phyloP scores from a whole-genome alignment of 257 asterid genomes.

The Penstemon eatonii region DNA sequence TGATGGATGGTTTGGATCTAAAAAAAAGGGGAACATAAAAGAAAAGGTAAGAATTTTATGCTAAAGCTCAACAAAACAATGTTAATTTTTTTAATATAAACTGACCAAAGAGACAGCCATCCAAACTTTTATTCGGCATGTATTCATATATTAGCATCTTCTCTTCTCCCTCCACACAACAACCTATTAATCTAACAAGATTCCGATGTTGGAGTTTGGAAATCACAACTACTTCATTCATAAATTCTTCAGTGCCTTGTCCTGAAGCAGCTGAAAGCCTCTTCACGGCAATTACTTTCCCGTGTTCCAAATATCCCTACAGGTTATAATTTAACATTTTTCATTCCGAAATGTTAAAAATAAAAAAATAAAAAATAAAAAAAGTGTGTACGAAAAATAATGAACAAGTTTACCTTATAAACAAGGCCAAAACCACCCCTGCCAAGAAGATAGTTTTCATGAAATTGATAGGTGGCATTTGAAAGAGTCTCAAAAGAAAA shows the following conservation, averaged over 20 bases:
- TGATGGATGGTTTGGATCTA: conserved; percentile 23
- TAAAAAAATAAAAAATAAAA: not conserved
- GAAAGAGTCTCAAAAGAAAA: conserved; percentile 37
- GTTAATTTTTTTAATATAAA: conserved; percentile 1
- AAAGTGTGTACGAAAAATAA: not conserved
- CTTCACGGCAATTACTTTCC: conserved; percentile 52
- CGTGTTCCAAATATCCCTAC: conserved; percentile 45
- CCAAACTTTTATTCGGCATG: conserved; percentile 63
- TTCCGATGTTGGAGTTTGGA: conserved; percentile 55
- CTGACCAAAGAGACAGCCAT: conserved; percentile 47
- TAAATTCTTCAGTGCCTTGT: conserved; percentile 56
- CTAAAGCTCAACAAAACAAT: not conserved
- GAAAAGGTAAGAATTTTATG: not conserved
- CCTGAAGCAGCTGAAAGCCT: conserved; percentile 49
- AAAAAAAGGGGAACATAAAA: not conserved
- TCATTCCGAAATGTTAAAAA: not conserved
- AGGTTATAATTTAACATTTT: conserved; percentile 2
- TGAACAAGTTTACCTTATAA: conserved; percentile 44
- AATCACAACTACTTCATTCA: conserved; percentile 54
- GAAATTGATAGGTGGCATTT: conserved; percentile 50
- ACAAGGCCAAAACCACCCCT: conserved; percentile 74
- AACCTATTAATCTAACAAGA: conserved; percentile 55
- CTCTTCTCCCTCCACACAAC: conserved; percentile 47
- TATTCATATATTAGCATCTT: conserved; percentile 62
- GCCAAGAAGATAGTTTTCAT: conserved; percentile 45